Conservation (phyloP, 306 rosid species). For the Oxytropis ochrocephala region DNA sequence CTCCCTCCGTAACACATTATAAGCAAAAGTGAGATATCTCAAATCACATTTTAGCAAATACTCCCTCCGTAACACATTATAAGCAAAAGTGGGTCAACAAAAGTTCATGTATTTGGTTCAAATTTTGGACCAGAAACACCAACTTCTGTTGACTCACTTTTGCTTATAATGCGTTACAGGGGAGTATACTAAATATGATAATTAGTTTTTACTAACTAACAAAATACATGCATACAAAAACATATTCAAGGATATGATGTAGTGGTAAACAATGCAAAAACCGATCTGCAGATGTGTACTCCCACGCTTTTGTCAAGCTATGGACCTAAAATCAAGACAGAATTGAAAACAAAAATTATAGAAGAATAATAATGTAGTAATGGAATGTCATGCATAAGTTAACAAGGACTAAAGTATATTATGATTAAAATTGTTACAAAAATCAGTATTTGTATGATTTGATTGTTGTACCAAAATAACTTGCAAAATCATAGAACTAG, state of each 20-base stretch:
- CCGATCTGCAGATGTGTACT: conserved; percentile 66
- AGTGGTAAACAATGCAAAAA: conserved; percentile 86
- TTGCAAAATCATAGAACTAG: neutral
- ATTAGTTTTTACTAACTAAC: neutral
- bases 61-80: too few species aligned
- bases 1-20: too few species aligned
- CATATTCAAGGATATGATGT: conserved; percentile 76
- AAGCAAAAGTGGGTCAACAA: too few species aligned
- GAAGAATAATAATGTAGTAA: neutral
- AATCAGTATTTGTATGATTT: neutral
- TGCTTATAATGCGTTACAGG: too few species aligned
- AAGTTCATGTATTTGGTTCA: too few species aligned
- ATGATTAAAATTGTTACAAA: neutral
- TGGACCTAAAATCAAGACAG: conserved; percentile 67
- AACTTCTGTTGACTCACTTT: too few species aligned
- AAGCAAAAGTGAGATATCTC: too few species aligned
- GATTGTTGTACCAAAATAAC: neutral
- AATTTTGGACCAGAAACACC: too few species aligned
- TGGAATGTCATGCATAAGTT: neutral
- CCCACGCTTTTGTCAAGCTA: conserved; percentile 83
- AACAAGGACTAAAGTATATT: neutral
- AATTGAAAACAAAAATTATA: neutral
- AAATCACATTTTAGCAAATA: too few species aligned
- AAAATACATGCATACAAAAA: conserved; percentile 1
- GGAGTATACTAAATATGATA: conserved; percentile 20